Conservation (phyloP, 2,329 filamentous ascomycete genomes). For the Venturia asperata region DNA sequence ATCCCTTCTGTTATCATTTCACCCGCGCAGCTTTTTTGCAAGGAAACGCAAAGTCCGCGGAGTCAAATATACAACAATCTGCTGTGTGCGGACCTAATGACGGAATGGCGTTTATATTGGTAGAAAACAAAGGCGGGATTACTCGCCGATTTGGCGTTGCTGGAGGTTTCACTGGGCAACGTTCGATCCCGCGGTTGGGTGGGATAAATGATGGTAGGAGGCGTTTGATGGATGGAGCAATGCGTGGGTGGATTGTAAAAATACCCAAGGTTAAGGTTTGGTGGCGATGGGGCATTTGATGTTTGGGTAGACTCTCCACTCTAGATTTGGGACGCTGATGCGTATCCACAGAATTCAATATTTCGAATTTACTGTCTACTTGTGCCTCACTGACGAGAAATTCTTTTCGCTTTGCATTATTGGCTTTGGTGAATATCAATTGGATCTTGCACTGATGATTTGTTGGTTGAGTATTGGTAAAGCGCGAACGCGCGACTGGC, state of each 20-base stretch:
- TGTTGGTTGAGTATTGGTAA: no score
- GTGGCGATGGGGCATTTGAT: constrained; percentile 1
- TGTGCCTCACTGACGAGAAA: no score
- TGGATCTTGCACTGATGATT: no score
- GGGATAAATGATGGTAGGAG: background rate
- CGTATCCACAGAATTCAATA: background rate
- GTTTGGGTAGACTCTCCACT: constrained; percentile 9
- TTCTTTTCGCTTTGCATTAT: no score
- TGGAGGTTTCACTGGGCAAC: background rate
- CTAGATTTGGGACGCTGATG: constrained; percentile 12
- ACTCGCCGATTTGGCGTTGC: background rate
- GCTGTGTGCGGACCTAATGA: background rate
- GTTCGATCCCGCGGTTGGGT: background rate
- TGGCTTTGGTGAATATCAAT: no score
- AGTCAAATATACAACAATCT: background rate
- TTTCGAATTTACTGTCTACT: constrained; percentile 14
- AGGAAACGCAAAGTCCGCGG: background rate
- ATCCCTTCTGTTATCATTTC: background rate
- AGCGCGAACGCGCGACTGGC: no score
- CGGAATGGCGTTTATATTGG: constrained; percentile 4
- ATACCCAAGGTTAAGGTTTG: background rate
- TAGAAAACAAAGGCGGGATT: background rate
- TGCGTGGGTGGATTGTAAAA: constrained; percentile 11
- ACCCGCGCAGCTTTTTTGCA: background rate
- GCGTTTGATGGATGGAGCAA: background rate